Evolutionary conservation across 208 protist genomes (phyloP), one percentile per base, ranked within the genome.

Genomic region (Wallacemonas sp.): DNA sequence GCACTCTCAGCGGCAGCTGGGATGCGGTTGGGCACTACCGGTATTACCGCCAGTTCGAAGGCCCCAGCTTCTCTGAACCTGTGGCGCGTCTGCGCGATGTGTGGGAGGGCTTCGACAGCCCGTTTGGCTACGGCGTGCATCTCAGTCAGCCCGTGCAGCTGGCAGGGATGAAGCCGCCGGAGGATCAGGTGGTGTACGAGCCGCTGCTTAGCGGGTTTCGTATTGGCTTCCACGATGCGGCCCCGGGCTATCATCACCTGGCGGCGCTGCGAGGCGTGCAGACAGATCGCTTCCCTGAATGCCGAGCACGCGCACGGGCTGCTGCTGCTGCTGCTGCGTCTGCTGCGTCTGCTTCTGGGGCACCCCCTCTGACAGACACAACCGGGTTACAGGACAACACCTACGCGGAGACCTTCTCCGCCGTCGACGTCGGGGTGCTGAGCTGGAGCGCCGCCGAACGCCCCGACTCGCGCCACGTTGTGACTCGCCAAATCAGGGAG

Each of bases 181-280:
- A 91, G 68, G 78, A 86, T 31, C 69, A 75, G 62, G 72, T 95
- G 8, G 84, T 90, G 39, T 95, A 95, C 70, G 83, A 72, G 15
- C 89, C 89, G 28, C 72, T 93, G 53, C 78, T 95, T 55, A 91
- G 84, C 67, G 89, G 89, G 21, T 93, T 95, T 42, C 80, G 86
- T 15, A 79, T 95, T 66, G 75, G 82, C 28, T 93, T 93, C 63
- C 79, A 83, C 70, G 73, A 77, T 11, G 62, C 71, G 17, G 90
- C 89, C 14, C 49, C 75, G 11, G 75, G 77, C 4, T 91, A 86
- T 42, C 71, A 63, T 24, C 62, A 79, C n/a, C 62, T 95, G 34
- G 69, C 58, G 17, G 68, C 68, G 0, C 68, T 91, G 75, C 79
- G 71, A n/a, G 58, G 69, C 26, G 62, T 72, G 42, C 45, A 68